Conservation (phyloP, 805 yeast genomes). For the Lipomyces sp. region DNA sequence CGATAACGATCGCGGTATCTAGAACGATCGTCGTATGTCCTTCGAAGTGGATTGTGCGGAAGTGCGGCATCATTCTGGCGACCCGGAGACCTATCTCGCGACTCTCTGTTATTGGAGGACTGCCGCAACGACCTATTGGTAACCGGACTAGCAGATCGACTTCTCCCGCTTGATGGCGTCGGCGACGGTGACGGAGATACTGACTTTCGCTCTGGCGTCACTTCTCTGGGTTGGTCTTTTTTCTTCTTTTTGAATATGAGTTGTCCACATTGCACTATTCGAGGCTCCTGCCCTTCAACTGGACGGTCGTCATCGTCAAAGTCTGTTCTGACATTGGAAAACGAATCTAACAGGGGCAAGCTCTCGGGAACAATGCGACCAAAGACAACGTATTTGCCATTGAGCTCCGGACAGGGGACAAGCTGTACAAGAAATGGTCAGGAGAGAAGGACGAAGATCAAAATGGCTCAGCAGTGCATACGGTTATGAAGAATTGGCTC, state of each 20-base stretch:
- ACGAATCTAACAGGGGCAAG: constrained; percentile 5
- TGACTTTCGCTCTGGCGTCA: not conserved
- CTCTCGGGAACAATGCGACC: constrained; percentile 44
- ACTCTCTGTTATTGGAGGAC: too few species aligned
- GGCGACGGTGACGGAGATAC: not conserved
- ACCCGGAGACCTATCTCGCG: too few species aligned
- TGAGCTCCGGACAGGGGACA: constrained; percentile 55
- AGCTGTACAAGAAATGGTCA: constrained; percentile 8
- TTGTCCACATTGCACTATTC: constrained; percentile 24
- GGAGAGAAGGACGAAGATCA: not conserved
- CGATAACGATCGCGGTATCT: not conserved
- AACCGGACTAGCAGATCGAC: too few species aligned
- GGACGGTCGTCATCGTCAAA: constrained; percentile 25
- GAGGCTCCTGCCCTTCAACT: constrained; percentile 19
- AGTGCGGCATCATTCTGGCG: not conserved
- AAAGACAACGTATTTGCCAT: constrained; percentile 92
- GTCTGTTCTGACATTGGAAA: constrained; percentile 17
- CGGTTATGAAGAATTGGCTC: constrained; percentile 85
- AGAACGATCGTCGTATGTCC: not conserved
- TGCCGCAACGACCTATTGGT: too few species aligned
- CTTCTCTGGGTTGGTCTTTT: not conserved
- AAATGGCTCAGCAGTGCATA: not conserved
- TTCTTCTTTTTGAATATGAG: constrained; percentile 22
- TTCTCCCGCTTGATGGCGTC: too few species aligned
- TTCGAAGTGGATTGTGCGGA: not conserved